phyloP scores from a whole-genome alignment of 192 early-diverging fungal genomes.

The Blastocladiella britannica region DNA sequence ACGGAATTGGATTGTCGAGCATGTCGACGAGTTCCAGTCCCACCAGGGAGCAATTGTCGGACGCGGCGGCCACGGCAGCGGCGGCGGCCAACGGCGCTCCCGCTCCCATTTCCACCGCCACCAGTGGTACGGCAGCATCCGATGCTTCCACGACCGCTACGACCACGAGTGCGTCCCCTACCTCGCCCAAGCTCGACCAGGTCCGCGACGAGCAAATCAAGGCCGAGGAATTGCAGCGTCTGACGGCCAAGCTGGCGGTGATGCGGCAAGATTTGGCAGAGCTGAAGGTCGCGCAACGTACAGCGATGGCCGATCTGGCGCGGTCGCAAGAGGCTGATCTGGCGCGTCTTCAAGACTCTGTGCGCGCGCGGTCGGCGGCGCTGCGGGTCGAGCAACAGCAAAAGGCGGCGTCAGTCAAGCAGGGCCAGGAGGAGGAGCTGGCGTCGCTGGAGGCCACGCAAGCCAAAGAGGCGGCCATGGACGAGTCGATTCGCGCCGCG shows the following conservation, averaged over 20 bases:
- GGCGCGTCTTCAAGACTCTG: slow-evolving; percentile 1
- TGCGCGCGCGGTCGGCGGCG: background rate
- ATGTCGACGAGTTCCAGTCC: background rate
- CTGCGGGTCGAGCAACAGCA: background rate
- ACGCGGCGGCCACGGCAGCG: background rate
- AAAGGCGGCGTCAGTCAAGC: background rate
- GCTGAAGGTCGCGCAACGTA: background rate
- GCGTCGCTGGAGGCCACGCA: slow-evolving; percentile 7
- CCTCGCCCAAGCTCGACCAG: no score
- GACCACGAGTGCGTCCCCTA: no score
- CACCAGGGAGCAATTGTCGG: no score
- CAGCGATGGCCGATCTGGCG: background rate
- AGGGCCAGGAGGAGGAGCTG: slow-evolving; percentile 5
- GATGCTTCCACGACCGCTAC: no score
- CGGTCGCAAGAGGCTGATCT: slow-evolving; percentile 1
- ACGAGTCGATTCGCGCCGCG: slow-evolving; percentile 16
- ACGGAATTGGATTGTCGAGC: background rate
- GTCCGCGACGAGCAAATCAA: background rate
- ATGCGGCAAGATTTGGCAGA: background rate
- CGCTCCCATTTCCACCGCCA: background rate
- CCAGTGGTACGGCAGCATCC: background rate
- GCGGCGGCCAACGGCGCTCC: background rate
- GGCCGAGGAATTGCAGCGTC: background rate
- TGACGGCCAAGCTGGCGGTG: background rate
- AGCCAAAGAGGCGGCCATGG: slow-evolving; percentile 19